Evolutionary conservation across 257 asterid species (phyloP).

Genomic region (Salvia rosmarinus): DNA sequence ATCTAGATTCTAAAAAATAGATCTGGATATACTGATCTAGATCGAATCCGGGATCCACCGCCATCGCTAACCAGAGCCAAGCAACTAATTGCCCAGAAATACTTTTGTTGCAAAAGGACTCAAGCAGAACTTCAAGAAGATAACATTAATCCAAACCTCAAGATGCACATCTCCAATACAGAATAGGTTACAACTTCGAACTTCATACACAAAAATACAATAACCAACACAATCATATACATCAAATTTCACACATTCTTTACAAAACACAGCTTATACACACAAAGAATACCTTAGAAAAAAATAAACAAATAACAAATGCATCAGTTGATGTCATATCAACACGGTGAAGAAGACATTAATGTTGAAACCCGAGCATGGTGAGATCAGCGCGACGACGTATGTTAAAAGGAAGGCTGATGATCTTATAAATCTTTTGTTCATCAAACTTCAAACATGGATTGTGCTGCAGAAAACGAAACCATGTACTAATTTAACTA

Average conservation of each 20-base stretch:
- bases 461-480: constrained; percentile 31
- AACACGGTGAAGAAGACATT: background rate
- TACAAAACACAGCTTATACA: background rate
- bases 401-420: constrained; percentile 7
- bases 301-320: constrained; percentile 6
- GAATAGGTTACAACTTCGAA: background rate
- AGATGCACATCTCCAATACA: background rate
- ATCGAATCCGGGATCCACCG: too few relatives aligned
- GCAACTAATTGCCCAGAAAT: too few relatives aligned
- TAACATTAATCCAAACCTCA: background rate
- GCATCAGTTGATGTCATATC: background rate
- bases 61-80: too few relatives aligned
- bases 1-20: too few relatives aligned
- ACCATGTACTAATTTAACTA: background rate
- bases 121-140: background rate
- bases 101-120: too few relatives aligned
- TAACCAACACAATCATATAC: background rate
- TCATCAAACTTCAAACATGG: constrained; percentile 40
- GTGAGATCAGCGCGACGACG: background rate
- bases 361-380: background rate
- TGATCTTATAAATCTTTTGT: constrained; percentile 23
- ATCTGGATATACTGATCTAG: too few relatives aligned
- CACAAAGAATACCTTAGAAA: constrained; percentile 12
- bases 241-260: constrained; percentile 11
- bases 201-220: background rate